A percentile compares a stretch with the other conserved stretches of the same genome.
Evolutionary conservation across 2,329 filamentous ascomycete species (phyloP).

Genomic region (Thermoascus crustaceus): DNA sequence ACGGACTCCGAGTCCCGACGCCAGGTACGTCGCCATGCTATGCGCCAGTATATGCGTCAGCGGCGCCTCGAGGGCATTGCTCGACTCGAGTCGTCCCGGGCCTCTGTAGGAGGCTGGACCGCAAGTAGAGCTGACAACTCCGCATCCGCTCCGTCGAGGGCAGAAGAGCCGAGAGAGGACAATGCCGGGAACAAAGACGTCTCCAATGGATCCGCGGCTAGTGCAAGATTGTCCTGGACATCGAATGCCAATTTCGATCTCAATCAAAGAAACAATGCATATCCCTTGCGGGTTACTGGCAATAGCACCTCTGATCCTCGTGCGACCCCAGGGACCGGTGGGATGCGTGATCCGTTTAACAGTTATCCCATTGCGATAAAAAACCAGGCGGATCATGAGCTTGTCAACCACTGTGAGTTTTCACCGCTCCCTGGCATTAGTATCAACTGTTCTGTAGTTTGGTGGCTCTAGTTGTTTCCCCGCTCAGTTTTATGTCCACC

Average conservation of each 20-base stretch:
- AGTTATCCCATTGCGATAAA: constrained; percentile 21
- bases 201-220: too few relatives aligned
- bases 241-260: too few relatives aligned
- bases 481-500: too few relatives aligned
- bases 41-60: constrained; percentile 28
- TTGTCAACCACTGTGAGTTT: constrained; percentile 26
- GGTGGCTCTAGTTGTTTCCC: too few relatives aligned
- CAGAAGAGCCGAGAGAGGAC: too few relatives aligned
- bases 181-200: too few relatives aligned
- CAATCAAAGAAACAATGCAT: neutral
- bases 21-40: constrained; percentile 28
- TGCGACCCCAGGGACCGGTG: constrained; percentile 12
- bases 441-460: neutral
- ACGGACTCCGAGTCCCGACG: constrained; percentile 24
- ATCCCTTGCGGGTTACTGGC: constrained; percentile 5
- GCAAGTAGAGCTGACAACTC: constrained; percentile 7
- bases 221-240: too few relatives aligned
- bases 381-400: constrained; percentile 17
- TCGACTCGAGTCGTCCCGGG: constrained; percentile 21
- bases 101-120: constrained; percentile 18
- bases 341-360: constrained; percentile 18
- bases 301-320: constrained; percentile 9
- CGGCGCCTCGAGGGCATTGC: constrained; percentile 25
- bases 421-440: too few relatives aligned
- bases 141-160: too few relatives aligned